phyloP scores from a whole-genome alignment of 2,329 filamentous ascomycete genomes.

The Sporothrix pseudoabietina region DNA sequence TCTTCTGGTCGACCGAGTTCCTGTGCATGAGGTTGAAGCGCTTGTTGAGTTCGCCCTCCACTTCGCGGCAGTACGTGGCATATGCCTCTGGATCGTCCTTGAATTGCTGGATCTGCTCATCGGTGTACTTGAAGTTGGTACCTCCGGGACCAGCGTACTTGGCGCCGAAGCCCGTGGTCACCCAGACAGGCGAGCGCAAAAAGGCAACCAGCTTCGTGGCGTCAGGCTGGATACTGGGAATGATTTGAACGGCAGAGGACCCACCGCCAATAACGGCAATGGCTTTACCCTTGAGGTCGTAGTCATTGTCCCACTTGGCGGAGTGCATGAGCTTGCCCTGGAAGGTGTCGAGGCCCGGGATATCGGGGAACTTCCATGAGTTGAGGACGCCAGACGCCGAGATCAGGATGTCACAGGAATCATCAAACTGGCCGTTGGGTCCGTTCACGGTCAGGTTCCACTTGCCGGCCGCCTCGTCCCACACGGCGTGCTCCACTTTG shows the following conservation, averaged over 20 bases:
- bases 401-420: slow-evolving; percentile 34
- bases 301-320: slow-evolving; percentile 37
- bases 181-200: background rate
- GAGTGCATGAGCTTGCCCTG: slow-evolving; percentile 40
- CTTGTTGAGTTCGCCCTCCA: slow-evolving; percentile 13
- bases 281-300: slow-evolving; percentile 36
- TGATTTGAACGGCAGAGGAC: slow-evolving; percentile 40
- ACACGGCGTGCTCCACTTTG: slow-evolving; percentile 38
- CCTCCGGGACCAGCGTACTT: background rate
- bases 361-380: slow-evolving; percentile 37
- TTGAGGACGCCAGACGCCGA: slow-evolving; percentile 35
- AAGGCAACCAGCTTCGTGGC: slow-evolving; percentile 18
- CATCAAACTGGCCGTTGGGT: slow-evolving; percentile 32
- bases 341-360: slow-evolving; percentile 42
- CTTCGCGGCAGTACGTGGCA: background rate
- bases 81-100: background rate
- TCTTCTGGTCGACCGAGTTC: background rate
- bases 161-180: slow-evolving; percentile 7
- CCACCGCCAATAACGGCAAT: slow-evolving; percentile 42
- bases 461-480: slow-evolving; percentile 47
- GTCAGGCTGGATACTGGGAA: slow-evolving; percentile 35
- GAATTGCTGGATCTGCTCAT: background rate
- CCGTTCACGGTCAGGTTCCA: slow-evolving; percentile 41
- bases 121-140: background rate
- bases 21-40: background rate